These are phyloP conservation scores for Sindora glabra DNA, from an alignment of 306 rosid genomes.

Conservation along the genomic window DNA sequence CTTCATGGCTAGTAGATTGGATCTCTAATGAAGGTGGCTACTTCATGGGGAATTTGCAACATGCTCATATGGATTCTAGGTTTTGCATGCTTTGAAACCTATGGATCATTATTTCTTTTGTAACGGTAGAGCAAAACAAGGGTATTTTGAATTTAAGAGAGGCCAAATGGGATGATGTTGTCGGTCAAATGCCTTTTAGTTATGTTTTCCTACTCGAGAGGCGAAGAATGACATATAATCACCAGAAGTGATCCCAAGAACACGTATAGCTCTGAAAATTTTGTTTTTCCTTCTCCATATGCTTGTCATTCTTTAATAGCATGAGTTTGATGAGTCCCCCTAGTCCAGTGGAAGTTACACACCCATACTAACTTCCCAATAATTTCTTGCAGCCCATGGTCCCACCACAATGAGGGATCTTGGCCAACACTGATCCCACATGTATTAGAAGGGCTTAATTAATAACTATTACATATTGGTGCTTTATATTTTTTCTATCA, in stretches of 20 bases:
- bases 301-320: neutral
- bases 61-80: constrained; percentile 96
- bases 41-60: constrained; percentile 85
- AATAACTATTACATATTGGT: no score
- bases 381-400: constrained; percentile 72
- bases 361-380: constrained; percentile 7
- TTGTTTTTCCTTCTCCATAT: neutral
- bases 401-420: constrained; percentile 90
- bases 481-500: no score
- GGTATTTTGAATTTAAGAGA: constrained; percentile 73
- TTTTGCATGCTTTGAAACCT: constrained; percentile 87
- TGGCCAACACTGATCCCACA: constrained; percentile 95
- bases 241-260: constrained; percentile 95
- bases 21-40: constrained; percentile 85
- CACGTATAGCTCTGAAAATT: constrained; percentile 46
- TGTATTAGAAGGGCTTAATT: no score
- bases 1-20: constrained; percentile 93
- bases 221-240: constrained; percentile 81
- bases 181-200: constrained; percentile 81
- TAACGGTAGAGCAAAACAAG: constrained; percentile 53
- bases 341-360: neutral
- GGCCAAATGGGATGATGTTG: constrained; percentile 85
- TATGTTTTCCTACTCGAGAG: constrained; percentile 82
- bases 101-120: constrained; percentile 82
- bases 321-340: neutral